phyloP scores from a whole-genome alignment of 208 protist species.

The Crithidia fasciculata region DNA sequence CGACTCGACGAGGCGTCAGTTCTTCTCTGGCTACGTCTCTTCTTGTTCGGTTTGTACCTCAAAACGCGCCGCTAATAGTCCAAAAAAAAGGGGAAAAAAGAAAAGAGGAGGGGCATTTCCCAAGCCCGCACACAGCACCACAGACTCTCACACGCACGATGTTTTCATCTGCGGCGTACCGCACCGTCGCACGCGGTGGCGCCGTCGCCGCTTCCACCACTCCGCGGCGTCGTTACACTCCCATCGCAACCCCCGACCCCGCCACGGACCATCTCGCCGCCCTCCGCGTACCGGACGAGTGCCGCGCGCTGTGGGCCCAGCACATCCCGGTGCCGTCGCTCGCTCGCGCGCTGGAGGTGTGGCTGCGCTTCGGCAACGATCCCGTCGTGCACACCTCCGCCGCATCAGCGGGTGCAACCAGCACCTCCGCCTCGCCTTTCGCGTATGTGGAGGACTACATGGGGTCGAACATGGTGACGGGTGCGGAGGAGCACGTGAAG shows the following conservation, averaged over 20 bases:
- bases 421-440: slow-evolving; percentile 63
- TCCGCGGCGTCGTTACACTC: slow-evolving; percentile 66
- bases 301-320: slow-evolving; percentile 57
- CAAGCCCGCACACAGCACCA: too few species aligned
- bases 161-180: slow-evolving; percentile 7
- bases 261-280: slow-evolving; percentile 46
- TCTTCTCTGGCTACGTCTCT: too few species aligned
- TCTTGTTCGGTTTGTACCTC: too few species aligned
- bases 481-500: slow-evolving; percentile 42
- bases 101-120: not conserved
- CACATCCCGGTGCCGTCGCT: slow-evolving; percentile 50
- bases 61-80: too few species aligned
- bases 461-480: slow-evolving; percentile 81
- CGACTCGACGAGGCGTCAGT: too few species aligned
- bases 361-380: slow-evolving; percentile 91
- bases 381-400: slow-evolving; percentile 79
- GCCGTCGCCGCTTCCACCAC: not conserved
- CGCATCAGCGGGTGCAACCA: not conserved
- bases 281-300: slow-evolving; percentile 64
- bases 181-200: not conserved
- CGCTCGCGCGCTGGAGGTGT: slow-evolving; percentile 48
- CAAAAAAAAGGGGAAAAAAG: not conserved
- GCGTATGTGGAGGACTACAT: slow-evolving; percentile 86
- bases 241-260: slow-evolving; percentile 66
- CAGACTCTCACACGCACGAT: not conserved